phyloP scores from a whole-genome alignment of 2,329 filamentous ascomycete species.

The Fusarium pseudoanthophilum region DNA sequence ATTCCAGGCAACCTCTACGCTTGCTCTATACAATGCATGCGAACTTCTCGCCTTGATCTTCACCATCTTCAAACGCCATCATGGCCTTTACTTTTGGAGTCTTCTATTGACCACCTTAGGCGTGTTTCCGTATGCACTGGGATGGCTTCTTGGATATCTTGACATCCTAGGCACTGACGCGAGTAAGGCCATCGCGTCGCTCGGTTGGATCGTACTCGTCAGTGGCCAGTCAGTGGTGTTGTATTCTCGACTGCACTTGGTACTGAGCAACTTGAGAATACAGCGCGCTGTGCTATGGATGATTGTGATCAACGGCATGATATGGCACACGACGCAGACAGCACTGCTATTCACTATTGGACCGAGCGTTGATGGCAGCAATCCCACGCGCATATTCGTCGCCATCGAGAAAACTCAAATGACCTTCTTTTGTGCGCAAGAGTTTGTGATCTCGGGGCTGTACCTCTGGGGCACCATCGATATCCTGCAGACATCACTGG shows the following conservation, averaged over 20 bases:
- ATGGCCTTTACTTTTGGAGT: slow-evolving; percentile 19
- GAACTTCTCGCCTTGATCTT: slow-evolving; percentile 16
- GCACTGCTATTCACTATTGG: slow-evolving; percentile 6
- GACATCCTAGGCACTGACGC: background rate
- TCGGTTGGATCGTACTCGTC: slow-evolving; percentile 16
- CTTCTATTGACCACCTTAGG: slow-evolving; percentile 3
- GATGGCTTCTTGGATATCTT: slow-evolving; percentile 15
- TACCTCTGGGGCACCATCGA: slow-evolving; percentile 19
- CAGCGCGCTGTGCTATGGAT: slow-evolving; percentile 20
- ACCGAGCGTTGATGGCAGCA: background rate
- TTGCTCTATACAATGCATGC: slow-evolving; percentile 15
- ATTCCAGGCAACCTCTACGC: background rate
- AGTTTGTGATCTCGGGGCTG: slow-evolving; percentile 8
- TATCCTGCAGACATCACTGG: slow-evolving; percentile 20
- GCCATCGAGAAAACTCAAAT: slow-evolving; percentile 20
- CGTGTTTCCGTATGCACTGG: slow-evolving; percentile 13
- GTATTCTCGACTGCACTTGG: slow-evolving; percentile 5
- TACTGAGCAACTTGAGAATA: background rate
- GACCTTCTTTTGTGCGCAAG: slow-evolving; percentile 21
- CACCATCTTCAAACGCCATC: slow-evolving; percentile 1
- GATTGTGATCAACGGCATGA: slow-evolving; percentile 17
- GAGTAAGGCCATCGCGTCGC: slow-evolving; percentile 4
- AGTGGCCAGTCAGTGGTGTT: slow-evolving; percentile 20
- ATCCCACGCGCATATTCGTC: background rate
- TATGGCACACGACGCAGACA: slow-evolving; percentile 20